Conservation (phyloP, 805 yeast genomes). For the Suhomyces tanzawaensis region DNA sequence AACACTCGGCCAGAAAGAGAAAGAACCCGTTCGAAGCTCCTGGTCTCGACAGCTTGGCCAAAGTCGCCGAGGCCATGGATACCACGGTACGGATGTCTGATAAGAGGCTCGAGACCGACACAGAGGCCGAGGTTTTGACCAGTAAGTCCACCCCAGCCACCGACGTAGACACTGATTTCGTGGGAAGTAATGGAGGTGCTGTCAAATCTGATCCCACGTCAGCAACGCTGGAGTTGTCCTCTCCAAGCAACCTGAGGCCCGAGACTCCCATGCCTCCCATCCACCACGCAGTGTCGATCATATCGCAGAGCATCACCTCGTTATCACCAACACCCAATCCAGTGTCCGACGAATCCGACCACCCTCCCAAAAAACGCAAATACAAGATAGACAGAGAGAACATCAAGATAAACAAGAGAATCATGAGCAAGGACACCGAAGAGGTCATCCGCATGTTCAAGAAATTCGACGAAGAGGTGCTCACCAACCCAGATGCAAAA, state of each 20-base stretch:
- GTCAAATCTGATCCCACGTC: not conserved
- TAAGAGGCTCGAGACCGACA: conserved; percentile 1
- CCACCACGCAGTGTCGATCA: conserved; percentile 2
- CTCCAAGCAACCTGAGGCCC: not conserved
- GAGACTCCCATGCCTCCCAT: not conserved
- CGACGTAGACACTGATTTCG: not conserved
- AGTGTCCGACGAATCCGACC: conserved; percentile 4
- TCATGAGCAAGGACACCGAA: conserved; percentile 15
- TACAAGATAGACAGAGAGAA: conserved; percentile 11
- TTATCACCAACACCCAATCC: conserved; percentile 1
- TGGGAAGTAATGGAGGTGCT: not conserved
- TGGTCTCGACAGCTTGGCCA: not conserved
- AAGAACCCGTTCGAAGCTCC: not conserved
- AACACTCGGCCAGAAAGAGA: not conserved
- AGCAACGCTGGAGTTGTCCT: not conserved
- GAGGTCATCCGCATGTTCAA: conserved; percentile 16
- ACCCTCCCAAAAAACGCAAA: conserved; percentile 8
- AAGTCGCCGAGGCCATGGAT: not conserved
- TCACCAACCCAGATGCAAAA: conserved; percentile 14
- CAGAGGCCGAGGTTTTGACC: not conserved
- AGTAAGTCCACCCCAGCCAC: not conserved
- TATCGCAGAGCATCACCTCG: conserved; percentile 5
- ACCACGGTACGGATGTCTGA: not conserved
- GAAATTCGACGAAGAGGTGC: conserved; percentile 14
- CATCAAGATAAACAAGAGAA: conserved; percentile 15